A percentile compares a stretch with the other conserved stretches of the same genome.
These are phyloP conservation scores for Acanthamoeba royreba DNA, from an alignment of 208 protist genomes.

Conservation along the genomic window DNA sequence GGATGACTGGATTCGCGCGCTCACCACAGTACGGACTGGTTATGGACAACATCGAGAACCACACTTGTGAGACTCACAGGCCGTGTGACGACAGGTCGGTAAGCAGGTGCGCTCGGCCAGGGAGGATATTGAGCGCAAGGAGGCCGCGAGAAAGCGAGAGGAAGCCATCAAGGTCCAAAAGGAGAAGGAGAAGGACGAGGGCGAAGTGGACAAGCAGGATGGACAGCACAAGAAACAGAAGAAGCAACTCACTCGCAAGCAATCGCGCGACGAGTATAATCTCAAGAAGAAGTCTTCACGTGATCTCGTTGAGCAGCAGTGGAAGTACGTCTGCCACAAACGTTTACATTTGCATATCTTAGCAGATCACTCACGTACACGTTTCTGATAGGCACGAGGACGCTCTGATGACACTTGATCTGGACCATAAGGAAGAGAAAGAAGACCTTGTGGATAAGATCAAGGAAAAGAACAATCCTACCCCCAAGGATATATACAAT, in stretches of 20 bases:
- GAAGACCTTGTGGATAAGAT: background rate
- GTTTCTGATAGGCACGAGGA: background rate
- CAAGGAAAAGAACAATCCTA: background rate
- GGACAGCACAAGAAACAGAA: background rate
- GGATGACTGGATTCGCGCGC: background rate
- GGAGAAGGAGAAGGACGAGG: background rate
- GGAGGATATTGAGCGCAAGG: background rate
- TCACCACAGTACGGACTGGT: background rate
- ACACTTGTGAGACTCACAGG: background rate
- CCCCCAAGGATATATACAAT: background rate
- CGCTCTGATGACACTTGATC: background rate
- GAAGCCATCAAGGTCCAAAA: background rate
- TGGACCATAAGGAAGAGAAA: background rate
- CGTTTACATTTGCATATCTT: no score
- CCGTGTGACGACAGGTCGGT: background rate
- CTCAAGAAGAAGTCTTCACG: constrained; percentile 22
- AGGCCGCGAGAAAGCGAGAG: background rate
- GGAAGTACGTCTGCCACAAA: no score
- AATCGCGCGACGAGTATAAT: background rate
- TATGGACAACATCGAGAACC: no score
- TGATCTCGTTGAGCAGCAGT: background rate
- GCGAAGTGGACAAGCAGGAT: background rate
- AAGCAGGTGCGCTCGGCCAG: background rate
- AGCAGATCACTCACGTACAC: no score
- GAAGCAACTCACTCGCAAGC: background rate